A percentile compares a stretch with the other conserved stretches of the same genome.
phyloP scores from a whole-genome alignment of 805 yeast genomes.

The Ogataea ramenticola region DNA sequence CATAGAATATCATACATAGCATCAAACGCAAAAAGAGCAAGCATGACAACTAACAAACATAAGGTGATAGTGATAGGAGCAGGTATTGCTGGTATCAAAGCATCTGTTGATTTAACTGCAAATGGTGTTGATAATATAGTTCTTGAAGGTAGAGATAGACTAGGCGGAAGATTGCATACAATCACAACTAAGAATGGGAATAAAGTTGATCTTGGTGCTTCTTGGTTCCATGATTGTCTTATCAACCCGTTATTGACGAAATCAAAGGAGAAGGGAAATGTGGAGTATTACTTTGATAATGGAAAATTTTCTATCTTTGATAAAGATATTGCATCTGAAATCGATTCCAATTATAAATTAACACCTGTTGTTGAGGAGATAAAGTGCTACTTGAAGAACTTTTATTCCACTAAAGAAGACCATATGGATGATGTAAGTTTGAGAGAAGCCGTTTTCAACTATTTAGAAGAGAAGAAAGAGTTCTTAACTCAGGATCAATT shows the following conservation, averaged over 20 bases:
- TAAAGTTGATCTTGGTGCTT: conserved; percentile 70
- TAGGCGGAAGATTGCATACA: conserved; percentile 64
- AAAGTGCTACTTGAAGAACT: conserved; percentile 12
- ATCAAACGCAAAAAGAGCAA: too few species aligned
- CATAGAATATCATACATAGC: too few species aligned
- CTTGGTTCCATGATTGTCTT: conserved; percentile 86
- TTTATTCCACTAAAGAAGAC: conserved; percentile 12
- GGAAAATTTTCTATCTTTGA: conserved; percentile 15
- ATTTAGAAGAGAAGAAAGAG: conserved; percentile 36
- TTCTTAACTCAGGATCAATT: conserved; percentile 45
- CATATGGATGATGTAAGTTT: conserved; percentile 46
- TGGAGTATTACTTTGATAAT: conserved; percentile 25
- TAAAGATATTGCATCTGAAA: conserved; percentile 15
- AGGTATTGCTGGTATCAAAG: conserved; percentile 47
- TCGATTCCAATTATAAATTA: conserved; percentile 46
- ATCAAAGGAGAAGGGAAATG: conserved; percentile 25
- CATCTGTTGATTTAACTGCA: conserved; percentile 33
- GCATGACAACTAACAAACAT: background rate
- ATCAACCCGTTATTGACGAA: conserved; percentile 54
- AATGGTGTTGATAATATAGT: conserved; percentile 32
- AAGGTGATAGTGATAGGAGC: conserved; percentile 44
- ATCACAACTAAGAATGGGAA: conserved; percentile 21
- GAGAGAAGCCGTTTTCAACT: conserved; percentile 40
- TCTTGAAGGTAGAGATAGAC: conserved; percentile 44
- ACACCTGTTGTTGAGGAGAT: conserved; percentile 26